These are phyloP conservation scores for Mycena polygramma DNA, from an alignment of 768 basidiomycete species.

Conservation along the genomic window DNA sequence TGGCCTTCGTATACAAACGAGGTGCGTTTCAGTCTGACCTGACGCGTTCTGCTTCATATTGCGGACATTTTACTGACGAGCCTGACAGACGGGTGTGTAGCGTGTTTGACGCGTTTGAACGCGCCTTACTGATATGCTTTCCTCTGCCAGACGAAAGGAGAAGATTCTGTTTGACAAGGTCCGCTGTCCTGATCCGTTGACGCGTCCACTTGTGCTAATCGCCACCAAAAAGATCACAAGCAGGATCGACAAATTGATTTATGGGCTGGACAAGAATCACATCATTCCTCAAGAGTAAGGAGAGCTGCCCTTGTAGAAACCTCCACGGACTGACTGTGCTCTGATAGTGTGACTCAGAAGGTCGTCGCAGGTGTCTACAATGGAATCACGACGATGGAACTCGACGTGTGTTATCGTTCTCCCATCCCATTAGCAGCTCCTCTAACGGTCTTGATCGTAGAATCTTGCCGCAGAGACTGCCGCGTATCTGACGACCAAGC, in stretches of 20 bases:
- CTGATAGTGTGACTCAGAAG: constrained; percentile 84
- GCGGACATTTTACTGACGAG: constrained; percentile 21
- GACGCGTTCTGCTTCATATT: background rate
- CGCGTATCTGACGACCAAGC: constrained; percentile 96
- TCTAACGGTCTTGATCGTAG: constrained; percentile 52
- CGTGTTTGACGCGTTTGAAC: constrained; percentile 51
- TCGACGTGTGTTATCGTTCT: constrained; percentile 78
- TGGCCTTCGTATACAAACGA: constrained; percentile 52
- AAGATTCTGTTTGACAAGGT: constrained; percentile 88
- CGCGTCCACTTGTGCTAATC: constrained; percentile 37
- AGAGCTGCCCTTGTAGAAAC: background rate
- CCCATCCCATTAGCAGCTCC: background rate
- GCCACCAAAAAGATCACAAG: constrained; percentile 78
- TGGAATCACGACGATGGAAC: constrained; percentile 96
- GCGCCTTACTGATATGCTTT: constrained; percentile 21
- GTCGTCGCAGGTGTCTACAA: constrained; percentile 94
- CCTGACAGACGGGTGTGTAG: constrained; percentile 62
- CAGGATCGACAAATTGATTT: constrained; percentile 91
- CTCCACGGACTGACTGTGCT: constrained; percentile 9
- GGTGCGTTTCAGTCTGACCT: constrained; percentile 39
- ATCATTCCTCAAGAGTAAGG: constrained; percentile 93
- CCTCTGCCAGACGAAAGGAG: constrained; percentile 78
- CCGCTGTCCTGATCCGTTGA: constrained; percentile 62
- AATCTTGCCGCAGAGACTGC: constrained; percentile 98
- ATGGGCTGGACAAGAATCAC: constrained; percentile 93